A percentile compares a stretch with the other conserved stretches of the same genome.
phyloP scores from a whole-genome alignment of 441 rosid species.

The Populus trichocarpa region DNA sequence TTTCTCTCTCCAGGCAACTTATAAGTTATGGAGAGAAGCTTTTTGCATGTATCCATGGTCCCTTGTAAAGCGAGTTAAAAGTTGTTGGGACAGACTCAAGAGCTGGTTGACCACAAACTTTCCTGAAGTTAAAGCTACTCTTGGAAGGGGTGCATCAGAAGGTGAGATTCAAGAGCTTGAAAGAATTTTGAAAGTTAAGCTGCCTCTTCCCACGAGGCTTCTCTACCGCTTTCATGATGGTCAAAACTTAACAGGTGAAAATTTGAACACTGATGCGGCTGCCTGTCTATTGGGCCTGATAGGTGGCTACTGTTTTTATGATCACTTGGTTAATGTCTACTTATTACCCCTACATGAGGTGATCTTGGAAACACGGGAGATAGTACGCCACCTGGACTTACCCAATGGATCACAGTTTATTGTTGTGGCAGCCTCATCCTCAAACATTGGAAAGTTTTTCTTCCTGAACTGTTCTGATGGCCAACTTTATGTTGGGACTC shows the following conservation, averaged over 20 bases:
- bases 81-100: conserved; percentile 71
- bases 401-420: conserved; percentile 26
- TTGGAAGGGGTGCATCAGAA: conserved; percentile 74
- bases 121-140: conserved; percentile 67
- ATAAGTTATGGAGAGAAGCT: conserved; percentile 63
- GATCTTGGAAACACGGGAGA: conserved; percentile 39
- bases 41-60: conserved; percentile 79
- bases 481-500: conserved; percentile 64
- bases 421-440: conserved; percentile 57
- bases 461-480: conserved; percentile 72
- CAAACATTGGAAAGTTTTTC: conserved; percentile 42
- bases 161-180: conserved; percentile 52
- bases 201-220: conserved; percentile 75
- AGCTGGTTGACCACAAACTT: conserved; percentile 58
- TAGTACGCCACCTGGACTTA: conserved; percentile 22
- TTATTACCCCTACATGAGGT: conserved; percentile 52
- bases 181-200: conserved; percentile 45
- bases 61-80: conserved; percentile 62
- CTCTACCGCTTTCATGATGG: conserved; percentile 85
- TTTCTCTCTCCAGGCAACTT: conserved; percentile 41
- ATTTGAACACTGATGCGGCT: neutral
- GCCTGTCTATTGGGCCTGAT: conserved; percentile 50
- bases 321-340: conserved; percentile 59
- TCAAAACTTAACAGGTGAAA: conserved; percentile 37
- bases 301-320: conserved; percentile 65